Percentiles rank a stretch among this genome's conserved stretches.
These are phyloP conservation scores for Pyrus communis DNA, from an alignment of 306 rosid species.

Conservation along the genomic window DNA sequence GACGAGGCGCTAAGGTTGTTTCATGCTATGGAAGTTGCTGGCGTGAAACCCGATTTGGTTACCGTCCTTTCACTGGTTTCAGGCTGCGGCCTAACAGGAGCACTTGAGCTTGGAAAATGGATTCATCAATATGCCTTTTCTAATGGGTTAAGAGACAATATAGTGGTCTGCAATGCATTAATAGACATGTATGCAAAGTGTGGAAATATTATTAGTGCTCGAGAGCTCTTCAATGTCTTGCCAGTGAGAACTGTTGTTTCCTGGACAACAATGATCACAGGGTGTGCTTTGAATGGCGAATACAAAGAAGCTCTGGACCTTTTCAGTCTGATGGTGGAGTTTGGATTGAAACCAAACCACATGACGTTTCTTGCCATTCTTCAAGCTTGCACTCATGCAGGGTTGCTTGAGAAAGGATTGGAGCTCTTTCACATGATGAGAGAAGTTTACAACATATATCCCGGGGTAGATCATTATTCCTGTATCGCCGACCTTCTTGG, in stretches of 20 bases:
- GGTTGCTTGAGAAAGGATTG: constrained; percentile 55
- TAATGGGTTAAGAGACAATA: constrained; percentile 37
- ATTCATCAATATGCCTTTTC: constrained; percentile 32
- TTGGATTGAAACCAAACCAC: constrained; percentile 49
- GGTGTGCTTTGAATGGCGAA: constrained; percentile 61
- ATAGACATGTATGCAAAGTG: constrained; percentile 76
- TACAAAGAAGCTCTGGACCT: constrained; percentile 47
- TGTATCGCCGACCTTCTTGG: constrained; percentile 56
- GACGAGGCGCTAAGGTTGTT: constrained; percentile 46
- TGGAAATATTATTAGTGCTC: constrained; percentile 45
- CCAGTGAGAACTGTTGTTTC: constrained; percentile 48
- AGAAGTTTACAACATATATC: constrained; percentile 25
- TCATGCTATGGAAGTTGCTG: constrained; percentile 45
- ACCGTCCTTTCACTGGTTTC: constrained; percentile 54
- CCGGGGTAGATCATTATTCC: constrained; percentile 64
- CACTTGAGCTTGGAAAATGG: constrained; percentile 56
- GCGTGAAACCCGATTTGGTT: constrained; percentile 53
- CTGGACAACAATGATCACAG: constrained; percentile 61
- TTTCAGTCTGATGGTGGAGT: constrained; percentile 38
- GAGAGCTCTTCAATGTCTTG: constrained; percentile 33
- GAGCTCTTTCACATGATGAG: constrained; percentile 46
- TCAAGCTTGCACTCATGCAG: constrained; percentile 72
- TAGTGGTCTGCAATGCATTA: constrained; percentile 55
- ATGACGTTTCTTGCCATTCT: constrained; percentile 63
- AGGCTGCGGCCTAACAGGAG: constrained; percentile 50